Evolutionary conservation across 768 basidiomycete genomes (phyloP), one percentile per base, ranked within the genome.

Genomic region (Pisolithus tinctorius): DNA sequence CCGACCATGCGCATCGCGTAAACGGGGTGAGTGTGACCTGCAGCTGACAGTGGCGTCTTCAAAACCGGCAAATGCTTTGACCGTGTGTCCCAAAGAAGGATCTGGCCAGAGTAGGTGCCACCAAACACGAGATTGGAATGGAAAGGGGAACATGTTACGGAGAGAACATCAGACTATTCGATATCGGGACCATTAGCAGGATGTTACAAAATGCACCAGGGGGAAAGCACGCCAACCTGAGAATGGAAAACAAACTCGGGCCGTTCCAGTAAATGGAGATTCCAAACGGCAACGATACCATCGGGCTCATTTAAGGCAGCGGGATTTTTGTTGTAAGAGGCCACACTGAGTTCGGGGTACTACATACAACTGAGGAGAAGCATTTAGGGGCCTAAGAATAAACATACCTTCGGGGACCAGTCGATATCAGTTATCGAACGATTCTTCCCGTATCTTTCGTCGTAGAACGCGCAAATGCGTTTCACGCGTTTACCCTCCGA

Each of bases 1-100:
- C 96, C 96, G 16, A 98, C 90, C 85, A 97, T 93, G 58, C 89
- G 85, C 86, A 99, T 96, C 0, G 92, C 89, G 71, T 99, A 99
- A 37, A 99, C 91, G 0, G 96, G 96, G 69, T 99, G 95, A 4
- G 96, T 98, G 64, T 99, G 96, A 0, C 96, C 96, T 27, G 92
- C 84, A 1, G 94, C 92, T 14, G 94, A 96, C 38, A 98, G 70
- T 0, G 96, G 96, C 5, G 96, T 96, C 72, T 98, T 99, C 45
- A 97, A 74, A 3, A 98, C 93, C 0, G 96, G 96, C 2, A 97
- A 74, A 64, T 96, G 93, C 65, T 95, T 95, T 2, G 94, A 92
- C 44, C 96, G 84, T 7, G 94, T 98, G 63, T 99, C 96, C 96
- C 96, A 99, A 0, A 98, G 79, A 26, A 99, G 73, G 55, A 99